Conservation (phyloP, 78 protist genomes). For the Protostelium mycophagum region DNA sequence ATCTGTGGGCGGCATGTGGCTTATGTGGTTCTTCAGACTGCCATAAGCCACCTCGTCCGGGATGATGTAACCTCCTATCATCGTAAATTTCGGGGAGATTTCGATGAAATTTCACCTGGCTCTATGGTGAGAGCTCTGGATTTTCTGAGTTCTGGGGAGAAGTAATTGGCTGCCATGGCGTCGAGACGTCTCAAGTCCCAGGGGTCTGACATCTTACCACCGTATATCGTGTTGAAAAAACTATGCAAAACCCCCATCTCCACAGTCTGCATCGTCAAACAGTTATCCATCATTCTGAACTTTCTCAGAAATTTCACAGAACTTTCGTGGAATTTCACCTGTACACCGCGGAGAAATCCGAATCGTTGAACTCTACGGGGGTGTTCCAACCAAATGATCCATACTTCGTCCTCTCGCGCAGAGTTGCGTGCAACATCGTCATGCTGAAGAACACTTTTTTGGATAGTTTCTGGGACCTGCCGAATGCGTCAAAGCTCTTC, state of each 20-base stretch:
- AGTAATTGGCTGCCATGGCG: background rate
- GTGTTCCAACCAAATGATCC: background rate
- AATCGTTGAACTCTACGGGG: background rate
- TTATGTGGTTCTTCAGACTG: background rate
- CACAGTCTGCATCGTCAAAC: background rate
- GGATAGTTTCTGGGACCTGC: background rate
- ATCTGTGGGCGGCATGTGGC: background rate
- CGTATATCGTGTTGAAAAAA: background rate
- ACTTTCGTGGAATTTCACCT: background rate
- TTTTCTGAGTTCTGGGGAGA: background rate
- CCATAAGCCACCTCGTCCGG: background rate
- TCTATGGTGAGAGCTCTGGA: background rate
- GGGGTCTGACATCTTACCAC: background rate
- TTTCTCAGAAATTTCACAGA: background rate
- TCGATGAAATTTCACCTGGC: background rate
- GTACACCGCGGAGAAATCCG: background rate
- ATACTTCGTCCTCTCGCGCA: background rate
- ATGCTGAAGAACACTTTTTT: background rate
- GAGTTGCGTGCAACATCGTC: background rate
- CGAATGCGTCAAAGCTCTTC: background rate
- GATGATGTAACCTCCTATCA: background rate
- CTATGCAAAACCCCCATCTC: background rate
- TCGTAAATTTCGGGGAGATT: too few relatives aligned
- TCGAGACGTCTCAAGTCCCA: background rate
- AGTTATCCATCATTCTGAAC: background rate